A percentile compares a stretch with the other conserved stretches of the same genome.
These are phyloP conservation scores for Xylaria curta DNA, from an alignment of 495 filamentous ascomycete species.

Conservation along the genomic window DNA sequence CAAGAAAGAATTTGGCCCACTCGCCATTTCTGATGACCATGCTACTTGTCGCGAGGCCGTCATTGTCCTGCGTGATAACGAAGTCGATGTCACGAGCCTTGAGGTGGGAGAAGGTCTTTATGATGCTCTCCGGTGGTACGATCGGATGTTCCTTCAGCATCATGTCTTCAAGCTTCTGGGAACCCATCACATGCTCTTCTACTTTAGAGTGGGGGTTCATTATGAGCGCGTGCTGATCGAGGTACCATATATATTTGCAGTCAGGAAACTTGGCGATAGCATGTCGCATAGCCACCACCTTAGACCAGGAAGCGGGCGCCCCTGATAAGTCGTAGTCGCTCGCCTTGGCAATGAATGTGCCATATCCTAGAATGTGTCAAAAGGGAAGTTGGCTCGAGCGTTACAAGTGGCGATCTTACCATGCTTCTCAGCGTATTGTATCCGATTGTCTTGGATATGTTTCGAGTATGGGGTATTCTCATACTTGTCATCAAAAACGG, in stretches of 20 bases:
- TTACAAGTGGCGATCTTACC: constrained; percentile 61
- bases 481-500: constrained; percentile 72
- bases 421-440: constrained; percentile 85
- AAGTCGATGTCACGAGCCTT: constrained; percentile 79
- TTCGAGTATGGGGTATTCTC: constrained; percentile 69
- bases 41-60: constrained; percentile 77
- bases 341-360: constrained; percentile 77
- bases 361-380: constrained; percentile 69
- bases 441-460: constrained; percentile 79
- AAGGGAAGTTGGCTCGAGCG: constrained; percentile 2
- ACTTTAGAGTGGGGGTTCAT: constrained; percentile 80
- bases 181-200: constrained; percentile 71
- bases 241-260: constrained; percentile 80
- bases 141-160: constrained; percentile 87
- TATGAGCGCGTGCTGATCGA: constrained; percentile 82
- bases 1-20: constrained; percentile 91
- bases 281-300: constrained; percentile 86
- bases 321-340: constrained; percentile 77
- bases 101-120: constrained; percentile 89
- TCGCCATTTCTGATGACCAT: constrained; percentile 83
- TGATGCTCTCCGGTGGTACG: constrained; percentile 94
- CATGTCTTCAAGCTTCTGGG: constrained; percentile 69
- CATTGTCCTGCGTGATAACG: constrained; percentile 82
- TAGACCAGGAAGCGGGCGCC: constrained; percentile 74
- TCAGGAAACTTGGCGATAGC: constrained; percentile 81